A percentile compares a stretch with the other conserved stretches of the same genome.
phyloP scores from a whole-genome alignment of 148 eudicot genomes.

The Selenicereus undatus region DNA sequence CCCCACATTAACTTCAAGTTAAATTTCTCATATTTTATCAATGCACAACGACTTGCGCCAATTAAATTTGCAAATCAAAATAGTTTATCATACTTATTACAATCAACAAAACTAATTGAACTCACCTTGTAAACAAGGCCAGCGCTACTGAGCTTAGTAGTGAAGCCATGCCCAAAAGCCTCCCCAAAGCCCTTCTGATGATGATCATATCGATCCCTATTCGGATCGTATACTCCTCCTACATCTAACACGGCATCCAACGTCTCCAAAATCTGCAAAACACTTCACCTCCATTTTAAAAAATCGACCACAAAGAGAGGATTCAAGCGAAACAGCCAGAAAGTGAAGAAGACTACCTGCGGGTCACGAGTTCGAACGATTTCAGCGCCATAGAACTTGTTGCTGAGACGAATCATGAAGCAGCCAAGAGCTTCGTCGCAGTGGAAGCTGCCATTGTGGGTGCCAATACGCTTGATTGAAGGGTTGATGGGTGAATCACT shows the following conservation, averaged over 20 bases:
- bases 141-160: conserved; percentile 50
- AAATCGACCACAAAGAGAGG: not conserved
- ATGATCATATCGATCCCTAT: conserved; percentile 74
- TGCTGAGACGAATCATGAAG: conserved; percentile 83
- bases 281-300: conserved; percentile 12
- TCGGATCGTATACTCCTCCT: conserved; percentile 83
- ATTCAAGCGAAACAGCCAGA: not conserved
- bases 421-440: conserved; percentile 95
- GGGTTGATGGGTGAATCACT: conserved; percentile 29
- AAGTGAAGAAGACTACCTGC: conserved; percentile 33
- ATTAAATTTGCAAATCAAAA: not conserved
- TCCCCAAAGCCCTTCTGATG: conserved; percentile 91
- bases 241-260: conserved; percentile 93
- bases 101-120: not conserved
- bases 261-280: conserved; percentile 58
- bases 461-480: conserved; percentile 51
- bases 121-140: conserved; percentile 56
- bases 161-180: conserved; percentile 77
- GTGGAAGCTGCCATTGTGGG: conserved; percentile 94
- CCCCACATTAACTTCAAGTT: not conserved
- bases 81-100: not conserved
- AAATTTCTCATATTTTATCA: not conserved
- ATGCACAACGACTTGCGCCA: not conserved
- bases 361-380: conserved; percentile 80
- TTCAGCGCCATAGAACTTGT: conserved; percentile 49